Conservation (phyloP, 805 yeast species). For the Monosporozyma servazzii region DNA sequence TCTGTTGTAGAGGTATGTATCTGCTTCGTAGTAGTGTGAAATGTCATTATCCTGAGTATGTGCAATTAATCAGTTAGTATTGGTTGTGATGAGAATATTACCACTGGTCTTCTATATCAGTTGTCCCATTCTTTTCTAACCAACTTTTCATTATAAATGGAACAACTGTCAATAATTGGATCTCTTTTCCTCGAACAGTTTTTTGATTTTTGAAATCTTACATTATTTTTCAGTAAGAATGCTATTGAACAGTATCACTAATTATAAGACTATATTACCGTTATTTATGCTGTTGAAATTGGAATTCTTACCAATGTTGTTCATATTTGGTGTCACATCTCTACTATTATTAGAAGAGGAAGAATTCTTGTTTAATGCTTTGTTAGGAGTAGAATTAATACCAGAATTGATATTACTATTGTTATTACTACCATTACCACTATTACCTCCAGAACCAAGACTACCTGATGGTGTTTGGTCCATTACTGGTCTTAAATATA, state of each 20-base stretch:
- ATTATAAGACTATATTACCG: neutral
- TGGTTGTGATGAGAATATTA: neutral
- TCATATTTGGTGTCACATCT: neutral
- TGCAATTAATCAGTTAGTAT: neutral
- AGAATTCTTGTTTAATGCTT: neutral
- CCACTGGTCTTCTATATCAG: neutral
- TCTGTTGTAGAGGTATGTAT: conserved; percentile 66
- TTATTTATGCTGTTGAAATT: neutral
- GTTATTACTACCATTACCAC: neutral
- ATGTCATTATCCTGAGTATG: neutral
- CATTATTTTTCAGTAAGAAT: neutral
- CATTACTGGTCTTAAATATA: conserved; percentile 18
- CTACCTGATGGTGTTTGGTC: neutral
- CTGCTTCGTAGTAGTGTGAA: conserved; percentile 7
- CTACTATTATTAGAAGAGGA: neutral
- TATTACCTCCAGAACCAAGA: neutral
- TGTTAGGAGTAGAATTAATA: neutral
- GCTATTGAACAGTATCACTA: neutral
- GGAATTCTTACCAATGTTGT: neutral
- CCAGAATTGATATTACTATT: neutral
- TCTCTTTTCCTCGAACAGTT: too few species aligned
- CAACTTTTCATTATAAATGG: too few species aligned
- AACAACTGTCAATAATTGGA: too few species aligned
- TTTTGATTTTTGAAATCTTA: too few species aligned
- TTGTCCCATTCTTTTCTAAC: too few species aligned